Evolutionary conservation across 129 eudicot genomes (phyloP).

Genomic region (sunflower (Helianthus annuus)): HanXRQr2.0-SUNRISE NC_035449.2:45207533-45208032

Average conservation of each 20-base stretch:
- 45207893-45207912: slow-evolving; percentile 67
- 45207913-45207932: slow-evolving; percentile 55
- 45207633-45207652: slow-evolving; percentile 76
- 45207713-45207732: slow-evolving; percentile 22
- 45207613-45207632: slow-evolving; percentile 87
- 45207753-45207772: slow-evolving; percentile 66
- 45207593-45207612: slow-evolving; percentile 87
- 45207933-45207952: slow-evolving; percentile 74
- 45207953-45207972: neutral
- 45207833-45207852: slow-evolving; percentile 64
- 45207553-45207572: slow-evolving; percentile 47
- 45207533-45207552: neutral
- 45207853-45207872: slow-evolving; percentile 87
- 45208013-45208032: neutral
- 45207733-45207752: neutral
- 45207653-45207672: too few relatives aligned
- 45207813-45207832: slow-evolving; percentile 77
- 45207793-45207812: slow-evolving; percentile 73
- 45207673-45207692: too few relatives aligned
- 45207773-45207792: slow-evolving; percentile 59
- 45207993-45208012: neutral
- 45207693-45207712: too few relatives aligned
- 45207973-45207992: neutral
- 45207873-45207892: slow-evolving; percentile 63
- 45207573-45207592: slow-evolving; percentile 96